These are phyloP conservation scores for Hypoxylon sp. DNA, from an alignment of 2,329 filamentous ascomycete species.

Conservation along the genomic window DNA sequence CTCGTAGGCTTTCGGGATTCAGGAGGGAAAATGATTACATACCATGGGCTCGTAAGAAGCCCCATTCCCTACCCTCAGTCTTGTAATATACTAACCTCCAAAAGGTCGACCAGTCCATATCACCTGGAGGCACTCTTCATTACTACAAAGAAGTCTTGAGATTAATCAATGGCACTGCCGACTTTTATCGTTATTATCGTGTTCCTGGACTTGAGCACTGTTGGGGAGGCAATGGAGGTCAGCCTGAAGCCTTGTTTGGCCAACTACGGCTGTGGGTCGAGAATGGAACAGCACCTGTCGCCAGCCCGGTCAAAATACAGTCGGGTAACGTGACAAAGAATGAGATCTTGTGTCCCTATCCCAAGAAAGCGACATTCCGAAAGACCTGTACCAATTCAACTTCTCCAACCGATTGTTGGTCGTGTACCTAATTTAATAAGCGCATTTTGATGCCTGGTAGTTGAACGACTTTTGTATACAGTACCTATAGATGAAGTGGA, in stretches of 20 bases:
- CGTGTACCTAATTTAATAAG: not conserved
- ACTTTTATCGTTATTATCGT: constrained; percentile 55
- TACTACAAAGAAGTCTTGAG: constrained; percentile 49
- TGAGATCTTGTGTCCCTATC: constrained; percentile 18
- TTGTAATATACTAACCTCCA: not conserved
- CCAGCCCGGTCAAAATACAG: constrained; percentile 15
- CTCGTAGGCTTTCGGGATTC: constrained; percentile 59
- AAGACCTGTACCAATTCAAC: not conserved
- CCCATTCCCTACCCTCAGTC: not conserved
- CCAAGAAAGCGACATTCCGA: not conserved
- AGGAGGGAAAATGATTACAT: constrained; percentile 66
- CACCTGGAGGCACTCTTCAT: constrained; percentile 37
- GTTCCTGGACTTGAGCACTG: constrained; percentile 56
- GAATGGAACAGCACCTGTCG: constrained; percentile 49
- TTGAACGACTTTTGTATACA: not conserved
- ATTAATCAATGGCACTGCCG: constrained; percentile 43
- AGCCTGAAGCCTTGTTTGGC: constrained; percentile 49
- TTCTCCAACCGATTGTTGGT: constrained; percentile 35
- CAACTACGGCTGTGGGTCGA: constrained; percentile 54
- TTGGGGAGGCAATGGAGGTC: constrained; percentile 48
- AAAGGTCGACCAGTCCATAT: constrained; percentile 40
- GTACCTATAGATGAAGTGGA: not conserved
- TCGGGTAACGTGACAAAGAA: not conserved
- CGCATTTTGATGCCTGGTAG: not conserved
- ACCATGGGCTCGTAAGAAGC: constrained; percentile 57